Conservation (phyloP, 176 grass and related monocot species). For the Zoysia pacifica region DNA sequence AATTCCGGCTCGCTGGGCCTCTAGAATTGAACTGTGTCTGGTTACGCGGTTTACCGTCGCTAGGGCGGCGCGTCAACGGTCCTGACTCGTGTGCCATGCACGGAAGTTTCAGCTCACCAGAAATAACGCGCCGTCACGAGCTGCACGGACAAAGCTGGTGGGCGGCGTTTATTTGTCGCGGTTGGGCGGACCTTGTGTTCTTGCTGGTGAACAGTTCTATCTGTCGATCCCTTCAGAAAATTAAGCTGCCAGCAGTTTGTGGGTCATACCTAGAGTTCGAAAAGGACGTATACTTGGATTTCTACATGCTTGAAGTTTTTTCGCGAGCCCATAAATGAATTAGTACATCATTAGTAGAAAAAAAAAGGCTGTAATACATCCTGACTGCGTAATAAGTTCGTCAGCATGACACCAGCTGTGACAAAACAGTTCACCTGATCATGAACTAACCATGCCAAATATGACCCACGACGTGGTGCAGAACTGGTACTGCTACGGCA, state of each 20-base stretch:
- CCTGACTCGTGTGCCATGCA: neutral
- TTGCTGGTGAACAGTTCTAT: neutral
- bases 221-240: neutral
- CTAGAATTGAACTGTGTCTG: neutral
- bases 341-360: no score
- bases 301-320: neutral
- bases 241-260: no score
- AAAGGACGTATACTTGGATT: no score
- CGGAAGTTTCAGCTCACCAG: neutral
- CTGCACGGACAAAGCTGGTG: neutral
- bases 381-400: neutral
- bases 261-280: no score
- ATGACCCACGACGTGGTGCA: neutral
- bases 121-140: neutral
- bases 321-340: neutral
- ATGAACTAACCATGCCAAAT: no score
- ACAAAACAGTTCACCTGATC: neutral
- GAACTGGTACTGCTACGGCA: constrained; percentile 99
- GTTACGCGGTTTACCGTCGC: neutral
- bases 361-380: neutral
- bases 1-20: neutral
- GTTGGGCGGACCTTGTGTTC: neutral
- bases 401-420: constrained; percentile 26
- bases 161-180: neutral
- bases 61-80: neutral